Conservation (phyloP, 805 yeast species). For the Metschnikowia amazonensis region DNA sequence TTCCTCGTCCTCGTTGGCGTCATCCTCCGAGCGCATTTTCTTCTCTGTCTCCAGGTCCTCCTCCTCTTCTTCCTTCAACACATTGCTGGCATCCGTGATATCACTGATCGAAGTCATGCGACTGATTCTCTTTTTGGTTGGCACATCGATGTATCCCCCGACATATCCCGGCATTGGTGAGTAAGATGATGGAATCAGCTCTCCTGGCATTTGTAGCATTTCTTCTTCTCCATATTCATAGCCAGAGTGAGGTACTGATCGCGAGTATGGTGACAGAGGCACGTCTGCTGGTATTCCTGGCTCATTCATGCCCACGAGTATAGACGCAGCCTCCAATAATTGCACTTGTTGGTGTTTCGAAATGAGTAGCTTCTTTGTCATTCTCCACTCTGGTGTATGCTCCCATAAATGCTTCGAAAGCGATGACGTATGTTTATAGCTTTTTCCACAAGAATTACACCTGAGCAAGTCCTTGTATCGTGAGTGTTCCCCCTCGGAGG, state of each 20-base stretch:
- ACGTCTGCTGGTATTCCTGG: conserved; percentile 9
- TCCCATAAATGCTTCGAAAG: conserved; percentile 89
- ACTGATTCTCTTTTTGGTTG: conserved; percentile 9
- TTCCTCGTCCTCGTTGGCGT: conserved; percentile 16
- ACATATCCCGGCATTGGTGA: conserved; percentile 22
- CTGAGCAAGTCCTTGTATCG: conserved; percentile 77
- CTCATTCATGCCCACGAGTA: conserved; percentile 71
- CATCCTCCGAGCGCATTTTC: conserved; percentile 1
- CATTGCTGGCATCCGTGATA: not conserved
- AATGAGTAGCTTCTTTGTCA: conserved; percentile 73
- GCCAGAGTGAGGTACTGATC: conserved; percentile 24
- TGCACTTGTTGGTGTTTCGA: conserved; percentile 90
- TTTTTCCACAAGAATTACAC: conserved; percentile 90
- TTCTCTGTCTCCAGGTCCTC: not conserved
- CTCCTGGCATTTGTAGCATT: conserved; percentile 43
- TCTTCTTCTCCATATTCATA: conserved; percentile 25
- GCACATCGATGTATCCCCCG: conserved; percentile 21
- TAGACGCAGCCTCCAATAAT: conserved; percentile 71
- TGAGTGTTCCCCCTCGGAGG: conserved; percentile 83
- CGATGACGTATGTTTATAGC: conserved; percentile 84
- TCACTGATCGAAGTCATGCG: conserved; percentile 10
- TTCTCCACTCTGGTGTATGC: conserved; percentile 92
- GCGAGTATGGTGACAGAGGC: conserved; percentile 11
- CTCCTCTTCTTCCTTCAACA: conserved; percentile 14
- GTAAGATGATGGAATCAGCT: conserved; percentile 16